Evolutionary conservation across 1,284 basidiomycete species (phyloP), one percentile per base, ranked within the genome.

Genomic region (Exobasidium cylindrosporum): DNA sequence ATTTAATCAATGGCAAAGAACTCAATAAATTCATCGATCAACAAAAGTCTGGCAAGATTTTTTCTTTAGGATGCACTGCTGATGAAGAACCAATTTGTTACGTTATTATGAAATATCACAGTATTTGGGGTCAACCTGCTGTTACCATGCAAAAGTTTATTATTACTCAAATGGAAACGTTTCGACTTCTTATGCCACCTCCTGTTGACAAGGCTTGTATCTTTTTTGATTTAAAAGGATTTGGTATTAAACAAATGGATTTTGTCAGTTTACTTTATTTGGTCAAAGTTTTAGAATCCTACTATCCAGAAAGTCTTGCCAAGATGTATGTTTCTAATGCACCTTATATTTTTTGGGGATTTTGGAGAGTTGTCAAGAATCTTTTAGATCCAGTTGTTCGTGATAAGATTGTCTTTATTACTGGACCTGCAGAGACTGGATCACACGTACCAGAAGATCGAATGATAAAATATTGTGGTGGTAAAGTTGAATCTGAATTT

Each of bases 251-350:
- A 59, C 70, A 72, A 63, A 67, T 76, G 66, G 53, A 55, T 29
- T 14, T 55, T 21, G 26, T 29, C 13, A 55, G 32, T 23, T 35
- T 55, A 4, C 30, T 55, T 4, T 76, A 69, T 50, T 69, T 78
- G 30, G 56, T 76, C 58, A 66, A 73, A 58, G 77, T 74, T 58
- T 64, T 80, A 45, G 74, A 81, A 58, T 74, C 77, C 2, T 81
- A 81, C 70, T 81, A 79, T 61, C 81, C 81, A 3, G 81, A 81
- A 60, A 79, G 78, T 21, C 74, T 82, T 24, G 74, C 69, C 31
- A 74, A 68, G 47, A 74, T 81, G 43, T 75, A 79, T 60, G 73
- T 81, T 45, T 76, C 81, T 70, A 74, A 77, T 13, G 79, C 81
- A 0, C 81, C 81, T 1, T 81, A 79, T 79, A 78, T 82, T 50